Evolutionary conservation across 257 asterid genomes (phyloP).

Genomic region (Plantago ovata): DNA sequence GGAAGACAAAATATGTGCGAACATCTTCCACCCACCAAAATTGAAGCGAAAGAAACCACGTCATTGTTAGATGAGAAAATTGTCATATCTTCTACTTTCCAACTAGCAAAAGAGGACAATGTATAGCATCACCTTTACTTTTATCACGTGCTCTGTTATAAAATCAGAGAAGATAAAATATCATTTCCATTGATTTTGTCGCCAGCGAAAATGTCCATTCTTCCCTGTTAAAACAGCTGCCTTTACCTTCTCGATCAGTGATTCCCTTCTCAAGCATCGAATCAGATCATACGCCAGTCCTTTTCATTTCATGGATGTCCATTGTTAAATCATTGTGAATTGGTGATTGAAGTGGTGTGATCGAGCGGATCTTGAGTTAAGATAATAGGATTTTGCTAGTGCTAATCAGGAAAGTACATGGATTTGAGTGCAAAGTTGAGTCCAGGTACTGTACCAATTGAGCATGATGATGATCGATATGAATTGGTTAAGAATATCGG

Average conservation of each 20-base stretch:
- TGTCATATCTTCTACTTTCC: constrained; percentile 4
- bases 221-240: constrained; percentile 4
- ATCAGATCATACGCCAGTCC: not conserved
- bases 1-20: not conserved
- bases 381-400: constrained; percentile 5
- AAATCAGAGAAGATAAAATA: no score
- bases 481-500: constrained; percentile 49
- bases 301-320: not conserved
- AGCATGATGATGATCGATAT: constrained; percentile 48
- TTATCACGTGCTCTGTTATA: constrained; percentile 3
- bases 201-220: not conserved
- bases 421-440: constrained; percentile 29
- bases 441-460: constrained; percentile 40
- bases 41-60: constrained; percentile 1
- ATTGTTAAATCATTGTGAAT: not conserved
- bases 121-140: constrained; percentile 6
- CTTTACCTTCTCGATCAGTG: constrained; percentile 1
- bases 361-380: constrained; percentile 5
- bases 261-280: not conserved
- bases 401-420: constrained; percentile 23
- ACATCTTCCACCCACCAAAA: no score
- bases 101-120: constrained; percentile 15
- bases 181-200: not conserved
- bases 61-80: constrained; percentile 17
- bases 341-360: not conserved